Conservation (phyloP, 2,329 filamentous ascomycete genomes). For the Calycina herbarum region DNA sequence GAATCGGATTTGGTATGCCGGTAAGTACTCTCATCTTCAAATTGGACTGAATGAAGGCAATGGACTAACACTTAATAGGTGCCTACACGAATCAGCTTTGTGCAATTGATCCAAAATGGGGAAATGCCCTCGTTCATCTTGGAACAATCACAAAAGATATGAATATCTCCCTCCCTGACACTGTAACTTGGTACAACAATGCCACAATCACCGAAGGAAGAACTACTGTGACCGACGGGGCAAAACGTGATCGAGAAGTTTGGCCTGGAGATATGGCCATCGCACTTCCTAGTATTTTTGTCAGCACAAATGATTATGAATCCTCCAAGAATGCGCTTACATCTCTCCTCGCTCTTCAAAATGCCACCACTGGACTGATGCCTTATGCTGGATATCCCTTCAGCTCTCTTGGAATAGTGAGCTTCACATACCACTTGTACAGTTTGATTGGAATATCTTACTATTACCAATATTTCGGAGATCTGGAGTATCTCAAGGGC, state of each 20-base stretch:
- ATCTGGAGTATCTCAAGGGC: conserved; percentile 46
- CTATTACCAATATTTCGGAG: conserved; percentile 55
- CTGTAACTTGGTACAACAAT: conserved; percentile 41
- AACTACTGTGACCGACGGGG: conserved; percentile 50
- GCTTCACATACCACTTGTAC: conserved; percentile 58
- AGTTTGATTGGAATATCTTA: conserved; percentile 58
- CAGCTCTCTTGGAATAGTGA: conserved; percentile 45
- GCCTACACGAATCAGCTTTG: conserved; percentile 37
- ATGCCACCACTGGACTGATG: conserved; percentile 41
- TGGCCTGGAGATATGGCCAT: conserved; percentile 65
- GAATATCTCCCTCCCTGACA: conserved; percentile 45
- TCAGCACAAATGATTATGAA: conserved; percentile 51
- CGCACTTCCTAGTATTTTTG: conserved; percentile 52
- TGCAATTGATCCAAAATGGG: conserved; percentile 30
- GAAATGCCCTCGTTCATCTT: conserved; percentile 40
- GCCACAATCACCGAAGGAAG: conserved; percentile 26
- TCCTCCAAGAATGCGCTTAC: conserved; percentile 50
- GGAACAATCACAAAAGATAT: conserved; percentile 14
- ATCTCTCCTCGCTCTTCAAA: conserved; percentile 43
- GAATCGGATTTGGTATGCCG: conserved; percentile 43
- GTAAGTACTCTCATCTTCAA: conserved; percentile 42
- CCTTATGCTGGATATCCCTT: conserved; percentile 51
- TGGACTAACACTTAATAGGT: conserved; percentile 9
- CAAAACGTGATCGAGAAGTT: conserved; percentile 58
- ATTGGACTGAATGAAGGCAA: neutral